Percentiles rank a stretch among this genome's conserved stretches.
These are phyloP conservation scores for Candida stauntonica DNA, from an alignment of 805 yeast species.

Conservation along the genomic window DNA sequence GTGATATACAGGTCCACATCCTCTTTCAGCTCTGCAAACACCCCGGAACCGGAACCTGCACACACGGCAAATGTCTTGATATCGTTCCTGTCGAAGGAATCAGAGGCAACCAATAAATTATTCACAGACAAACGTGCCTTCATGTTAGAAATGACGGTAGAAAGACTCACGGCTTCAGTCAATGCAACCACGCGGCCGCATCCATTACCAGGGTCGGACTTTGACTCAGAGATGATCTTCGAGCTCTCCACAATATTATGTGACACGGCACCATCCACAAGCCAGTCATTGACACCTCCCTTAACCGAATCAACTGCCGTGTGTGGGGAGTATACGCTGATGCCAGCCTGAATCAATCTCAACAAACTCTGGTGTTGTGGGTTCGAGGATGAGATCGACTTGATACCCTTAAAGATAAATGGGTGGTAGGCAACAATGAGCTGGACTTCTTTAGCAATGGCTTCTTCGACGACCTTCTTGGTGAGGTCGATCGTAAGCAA, in stretches of 20 bases:
- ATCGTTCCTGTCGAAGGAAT: conserved; percentile 21
- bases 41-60: conserved; percentile 97
- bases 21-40: conserved; percentile 55
- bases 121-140: conserved; percentile 50
- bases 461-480: conserved; percentile 78
- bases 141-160: conserved; percentile 42
- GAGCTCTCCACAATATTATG: conserved; percentile 23
- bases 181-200: conserved; percentile 73
- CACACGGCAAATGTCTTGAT: conserved; percentile 73
- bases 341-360: conserved; percentile 66
- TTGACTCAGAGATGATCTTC: conserved; percentile 42
- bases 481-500: conserved; percentile 85
- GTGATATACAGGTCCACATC: conserved; percentile 67
- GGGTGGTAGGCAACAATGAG: conserved; percentile 89
- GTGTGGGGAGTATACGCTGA: conserved; percentile 92
- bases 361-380: conserved; percentile 82
- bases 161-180: conserved; percentile 37
- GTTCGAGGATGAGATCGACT: conserved; percentile 54
- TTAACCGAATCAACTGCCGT: conserved; percentile 91
- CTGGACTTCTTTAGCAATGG: conserved; percentile 49
- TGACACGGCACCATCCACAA: conserved; percentile 55
- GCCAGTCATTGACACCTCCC: conserved; percentile 95
- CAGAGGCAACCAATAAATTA: conserved; percentile 60
- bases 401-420: conserved; percentile 85
- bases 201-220: conserved; percentile 50